These are phyloP conservation scores for Termitomyces heimii DNA, from an alignment of 768 basidiomycete genomes.

Conservation along the genomic window DNA sequence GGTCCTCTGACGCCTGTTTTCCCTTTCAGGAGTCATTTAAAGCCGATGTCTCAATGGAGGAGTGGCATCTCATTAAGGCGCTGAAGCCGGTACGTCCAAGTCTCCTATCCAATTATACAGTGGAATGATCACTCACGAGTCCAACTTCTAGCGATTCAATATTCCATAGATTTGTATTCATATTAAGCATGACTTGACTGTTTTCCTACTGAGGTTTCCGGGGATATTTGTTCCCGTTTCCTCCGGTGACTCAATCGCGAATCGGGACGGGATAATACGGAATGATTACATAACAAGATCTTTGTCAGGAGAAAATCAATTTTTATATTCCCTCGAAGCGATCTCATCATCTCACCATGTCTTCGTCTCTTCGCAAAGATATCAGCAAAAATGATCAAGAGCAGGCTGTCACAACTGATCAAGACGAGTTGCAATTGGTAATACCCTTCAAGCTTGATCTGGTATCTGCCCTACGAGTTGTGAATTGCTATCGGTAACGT, in stretches of 20 bases:
- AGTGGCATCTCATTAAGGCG: slow-evolving; percentile 89
- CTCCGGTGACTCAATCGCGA: not conserved
- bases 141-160: slow-evolving; percentile 22
- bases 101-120: not conserved
- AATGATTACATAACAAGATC: slow-evolving; percentile 8
- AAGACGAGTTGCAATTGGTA: slow-evolving; percentile 45
- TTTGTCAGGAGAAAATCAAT: not conserved
- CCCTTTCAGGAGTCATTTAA: slow-evolving; percentile 70
- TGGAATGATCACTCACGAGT: not conserved
- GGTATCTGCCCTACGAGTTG: slow-evolving; percentile 21
- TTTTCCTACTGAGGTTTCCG: not conserved
- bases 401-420: slow-evolving; percentile 23
- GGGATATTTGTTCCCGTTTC: not conserved
- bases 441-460: slow-evolving; percentile 23
- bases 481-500: slow-evolving; percentile 64
- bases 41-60: slow-evolving; percentile 82
- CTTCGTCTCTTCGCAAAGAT: slow-evolving; percentile 18
- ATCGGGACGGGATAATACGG: not conserved
- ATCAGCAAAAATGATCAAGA: slow-evolving; percentile 20
- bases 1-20: not conserved
- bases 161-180: slow-evolving; percentile 16
- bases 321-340: not conserved
- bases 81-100: slow-evolving; percentile 63
- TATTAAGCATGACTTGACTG: not conserved
- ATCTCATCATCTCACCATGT: slow-evolving; percentile 17